Base-by-base conservation (phyloP, 768 basidiomycete genomes). In the Lentinula sp. region DNA sequence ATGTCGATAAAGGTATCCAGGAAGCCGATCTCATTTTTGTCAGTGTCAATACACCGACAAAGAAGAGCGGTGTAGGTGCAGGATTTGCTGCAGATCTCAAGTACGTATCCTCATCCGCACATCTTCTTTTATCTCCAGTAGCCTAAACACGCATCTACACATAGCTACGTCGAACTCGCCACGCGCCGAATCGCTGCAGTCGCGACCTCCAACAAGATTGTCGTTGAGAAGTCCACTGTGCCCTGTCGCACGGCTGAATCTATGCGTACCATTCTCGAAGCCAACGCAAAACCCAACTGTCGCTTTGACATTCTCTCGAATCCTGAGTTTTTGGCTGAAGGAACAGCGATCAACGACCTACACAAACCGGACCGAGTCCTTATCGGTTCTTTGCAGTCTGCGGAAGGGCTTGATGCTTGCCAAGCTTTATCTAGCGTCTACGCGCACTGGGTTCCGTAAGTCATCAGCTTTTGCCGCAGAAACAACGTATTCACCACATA, bases 11-110 rank as follows among this genome's bases (percentile, higher is more conserved):
- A 72, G 94, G 81, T 62, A 97, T 99, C 70, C 83, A 78, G 65
- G 95, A 96, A 75, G 96, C 97, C 37, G 95, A 99, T 71, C 86
- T 98, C 65, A 96, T 98, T 76, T 98, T 98, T 72, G 96, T 98
- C 71, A 92, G 89, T 61, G 96, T 98, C 68, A 98, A 98, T 78
- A 98, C 97, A 8, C 97, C 97, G 18, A 99, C 97, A 59, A 99
- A 99, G 84, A 98, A 97, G 83, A 84, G 83, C 53, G 96, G 96
- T 74, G 90, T 99, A 53, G 97, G 97, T 69, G 95, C 95, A 63
- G 97, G 97, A 61, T 97, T 91, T 75, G 96, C 96, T 62, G 97
- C 97, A 63, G 97, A 99, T 78, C 87, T 99, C 71, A 97, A 97
- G 96, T 98, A 67, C 67, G 89, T 78, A 52, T 61, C 58, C 61